phyloP scores from a whole-genome alignment of 1,284 basidiomycete species.

The Tremellales sp. region DNA sequence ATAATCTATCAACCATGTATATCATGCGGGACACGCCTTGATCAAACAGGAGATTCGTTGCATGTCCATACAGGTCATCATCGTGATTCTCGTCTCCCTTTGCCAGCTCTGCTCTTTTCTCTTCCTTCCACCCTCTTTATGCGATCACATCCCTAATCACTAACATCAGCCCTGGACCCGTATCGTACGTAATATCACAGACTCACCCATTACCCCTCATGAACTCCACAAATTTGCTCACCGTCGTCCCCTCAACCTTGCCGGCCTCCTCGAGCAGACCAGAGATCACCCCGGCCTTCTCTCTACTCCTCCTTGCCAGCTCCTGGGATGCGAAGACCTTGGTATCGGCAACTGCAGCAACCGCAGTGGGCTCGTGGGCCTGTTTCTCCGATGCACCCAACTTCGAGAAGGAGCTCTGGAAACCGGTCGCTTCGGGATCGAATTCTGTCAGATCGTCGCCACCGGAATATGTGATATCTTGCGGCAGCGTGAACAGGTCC shows the following conservation, averaged over 20 bases:
- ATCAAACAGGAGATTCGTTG: no score
- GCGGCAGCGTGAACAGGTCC: conserved; percentile 71
- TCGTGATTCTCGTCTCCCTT: no score
- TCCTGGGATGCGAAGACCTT: conserved; percentile 46
- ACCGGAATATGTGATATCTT: conserved; percentile 57
- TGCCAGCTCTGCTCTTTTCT: no score
- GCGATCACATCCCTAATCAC: no score
- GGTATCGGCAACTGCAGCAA: conserved; percentile 47
- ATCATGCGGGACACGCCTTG: no score
- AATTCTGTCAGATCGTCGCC: conserved; percentile 57
- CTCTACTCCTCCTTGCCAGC: conserved; percentile 36
- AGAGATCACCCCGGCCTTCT: conserved; percentile 45
- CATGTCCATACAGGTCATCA: no score
- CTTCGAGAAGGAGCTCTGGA: conserved; percentile 88
- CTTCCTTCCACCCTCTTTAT: no score
- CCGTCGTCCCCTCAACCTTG: conserved; percentile 31
- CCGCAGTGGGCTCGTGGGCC: conserved; percentile 49
- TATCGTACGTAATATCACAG: no score
- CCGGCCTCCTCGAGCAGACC: conserved; percentile 40
- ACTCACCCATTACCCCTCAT: conserved; percentile 42
- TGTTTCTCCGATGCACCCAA: conserved; percentile 68
- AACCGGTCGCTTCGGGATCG: conserved; percentile 86
- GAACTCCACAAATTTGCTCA: conserved; percentile 41
- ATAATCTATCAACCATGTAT: no score
- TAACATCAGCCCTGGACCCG: no score